Evolutionary conservation across 257 asterid genomes (phyloP).

Genomic region (Jasminum sambac): DNA sequence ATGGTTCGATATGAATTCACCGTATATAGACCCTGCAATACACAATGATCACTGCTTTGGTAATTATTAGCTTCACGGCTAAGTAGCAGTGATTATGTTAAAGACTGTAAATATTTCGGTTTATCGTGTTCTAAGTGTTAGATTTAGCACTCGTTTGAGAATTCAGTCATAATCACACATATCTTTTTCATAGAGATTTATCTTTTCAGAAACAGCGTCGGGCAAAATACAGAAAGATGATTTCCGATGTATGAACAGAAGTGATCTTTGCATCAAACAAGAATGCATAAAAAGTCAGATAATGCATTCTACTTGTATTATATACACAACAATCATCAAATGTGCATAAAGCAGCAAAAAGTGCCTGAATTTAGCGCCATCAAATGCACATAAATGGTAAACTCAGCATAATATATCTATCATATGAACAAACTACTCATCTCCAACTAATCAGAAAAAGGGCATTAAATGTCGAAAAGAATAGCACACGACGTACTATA

Average conservation of each 20-base stretch:
- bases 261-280: not conserved
- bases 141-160: not conserved
- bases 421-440: conserved; percentile 27
- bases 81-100: not conserved
- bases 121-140: not conserved
- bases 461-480: conserved; percentile 22
- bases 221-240: not conserved
- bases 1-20: conserved; percentile 13
- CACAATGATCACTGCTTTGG: conserved; percentile 33
- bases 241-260: not conserved
- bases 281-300: conserved; percentile 28
- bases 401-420: conserved; percentile 29
- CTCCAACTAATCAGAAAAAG: conserved; percentile 31
- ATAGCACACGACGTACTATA: conserved; percentile 3
- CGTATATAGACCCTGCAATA: conserved; percentile 24
- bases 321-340: conserved; percentile 35
- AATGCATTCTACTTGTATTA: conserved; percentile 28
- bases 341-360: conserved; percentile 14
- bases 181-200: no score
- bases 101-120: not conserved
- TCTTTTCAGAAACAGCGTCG: not conserved
- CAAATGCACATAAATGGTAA: conserved; percentile 31
- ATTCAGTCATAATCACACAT: not conserved
- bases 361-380: conserved; percentile 35
- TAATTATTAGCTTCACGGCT: not conserved